Percentiles rank a stretch among this genome's conserved stretches.
Conservation (phyloP, 257 asterid genomes). For the Lithospermum erythrorhizon region DNA sequence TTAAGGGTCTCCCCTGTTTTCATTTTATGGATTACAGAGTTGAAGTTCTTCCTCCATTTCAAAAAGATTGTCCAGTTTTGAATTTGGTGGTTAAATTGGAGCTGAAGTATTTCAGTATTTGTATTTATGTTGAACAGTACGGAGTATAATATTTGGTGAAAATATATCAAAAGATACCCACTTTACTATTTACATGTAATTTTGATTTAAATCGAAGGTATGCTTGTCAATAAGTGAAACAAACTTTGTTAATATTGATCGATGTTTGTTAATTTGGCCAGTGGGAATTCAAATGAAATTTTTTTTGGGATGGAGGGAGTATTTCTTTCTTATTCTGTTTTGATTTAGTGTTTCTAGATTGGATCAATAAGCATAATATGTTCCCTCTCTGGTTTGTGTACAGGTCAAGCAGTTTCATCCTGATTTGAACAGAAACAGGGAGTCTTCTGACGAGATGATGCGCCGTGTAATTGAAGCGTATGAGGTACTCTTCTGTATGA, state of each 20-base stretch:
- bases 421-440: slow-evolving; percentile 44
- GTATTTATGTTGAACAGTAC: too few relatives aligned
- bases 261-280: too few relatives aligned
- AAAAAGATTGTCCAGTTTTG: too few relatives aligned
- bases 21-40: background rate
- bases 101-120: too few relatives aligned
- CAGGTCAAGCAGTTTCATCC: slow-evolving; percentile 89
- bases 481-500: slow-evolving; percentile 32
- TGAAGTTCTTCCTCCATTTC: too few relatives aligned
- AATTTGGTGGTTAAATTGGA: too few relatives aligned
- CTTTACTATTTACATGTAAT: background rate
- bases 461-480: slow-evolving; percentile 83
- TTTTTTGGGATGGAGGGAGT: too few relatives aligned
- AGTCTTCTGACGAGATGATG: slow-evolving; percentile 54
- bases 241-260: too few relatives aligned
- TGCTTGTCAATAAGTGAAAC: too few relatives aligned
- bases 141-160: background rate
- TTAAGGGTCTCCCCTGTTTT: too few relatives aligned
- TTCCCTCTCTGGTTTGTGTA: background rate
- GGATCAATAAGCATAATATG: background rate
- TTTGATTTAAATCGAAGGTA: too few relatives aligned
- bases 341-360: background rate
- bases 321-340: background rate
- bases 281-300: too few relatives aligned
- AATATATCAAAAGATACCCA: background rate